phyloP scores from a whole-genome alignment of 2,329 filamentous ascomycete genomes.

The Nemania sp. region DNA sequence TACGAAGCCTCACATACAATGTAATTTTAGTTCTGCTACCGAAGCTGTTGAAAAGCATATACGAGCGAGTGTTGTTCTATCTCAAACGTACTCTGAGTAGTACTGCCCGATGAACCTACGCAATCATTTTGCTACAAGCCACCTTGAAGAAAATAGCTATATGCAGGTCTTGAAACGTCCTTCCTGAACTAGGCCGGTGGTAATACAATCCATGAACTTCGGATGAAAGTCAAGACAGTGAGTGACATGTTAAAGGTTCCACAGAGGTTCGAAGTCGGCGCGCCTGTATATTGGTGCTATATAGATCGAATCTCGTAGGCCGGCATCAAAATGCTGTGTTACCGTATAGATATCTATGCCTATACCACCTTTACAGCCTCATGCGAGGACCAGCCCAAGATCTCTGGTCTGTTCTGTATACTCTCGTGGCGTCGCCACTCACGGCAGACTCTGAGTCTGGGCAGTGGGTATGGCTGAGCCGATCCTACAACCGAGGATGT shows the following conservation, averaged over 20 bases:
- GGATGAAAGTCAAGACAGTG: constrained; percentile 21
- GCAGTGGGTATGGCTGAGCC: constrained; percentile 22
- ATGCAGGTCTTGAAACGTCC: constrained; percentile 27
- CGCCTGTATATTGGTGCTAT: constrained; percentile 8
- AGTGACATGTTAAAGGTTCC: constrained; percentile 20
- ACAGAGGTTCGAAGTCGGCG: constrained; percentile 3
- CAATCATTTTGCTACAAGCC: constrained; percentile 10
- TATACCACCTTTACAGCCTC: not conserved
- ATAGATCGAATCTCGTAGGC: constrained; percentile 7
- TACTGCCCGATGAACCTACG: constrained; percentile 6
- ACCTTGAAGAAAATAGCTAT: constrained; percentile 16
- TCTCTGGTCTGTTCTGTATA: not conserved
- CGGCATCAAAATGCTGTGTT: constrained; percentile 13
- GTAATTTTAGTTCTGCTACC: too few species aligned
- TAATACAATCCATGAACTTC: constrained; percentile 17
- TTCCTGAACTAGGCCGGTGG: constrained; percentile 18
- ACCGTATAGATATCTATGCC: constrained; percentile 2
- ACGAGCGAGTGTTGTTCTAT: not conserved
- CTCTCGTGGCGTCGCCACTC: constrained; percentile 1
- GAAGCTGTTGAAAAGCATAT: constrained; percentile 10
- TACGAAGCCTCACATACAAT: constrained; percentile 1
- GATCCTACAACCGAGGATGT: constrained; percentile 13
- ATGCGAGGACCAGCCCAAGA: constrained; percentile 6
- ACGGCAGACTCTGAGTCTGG: constrained; percentile 8
- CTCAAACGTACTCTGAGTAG: constrained; percentile 8